These are phyloP conservation scores for Cymbopogon flexuosus DNA, from an alignment of 202 grass and related monocot genomes.

Conservation along the genomic window DNA sequence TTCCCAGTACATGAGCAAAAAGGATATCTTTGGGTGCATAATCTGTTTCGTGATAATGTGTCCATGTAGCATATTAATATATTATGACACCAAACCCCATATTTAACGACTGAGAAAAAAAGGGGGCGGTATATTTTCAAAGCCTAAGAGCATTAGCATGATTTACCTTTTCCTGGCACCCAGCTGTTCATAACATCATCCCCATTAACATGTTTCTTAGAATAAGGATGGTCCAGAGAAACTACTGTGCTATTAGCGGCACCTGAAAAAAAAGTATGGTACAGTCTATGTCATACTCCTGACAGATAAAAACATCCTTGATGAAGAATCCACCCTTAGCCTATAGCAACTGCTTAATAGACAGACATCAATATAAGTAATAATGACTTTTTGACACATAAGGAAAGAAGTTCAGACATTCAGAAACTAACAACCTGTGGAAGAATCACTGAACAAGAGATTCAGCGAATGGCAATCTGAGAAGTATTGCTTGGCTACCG, in stretches of 20 bases:
- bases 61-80: conserved; percentile 12
- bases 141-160: neutral
- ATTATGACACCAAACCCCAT: neutral
- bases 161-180: conserved; percentile 39
- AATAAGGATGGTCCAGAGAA: conserved; percentile 35
- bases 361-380: conserved; percentile 9
- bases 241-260: conserved; percentile 21
- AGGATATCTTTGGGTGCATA: neutral
- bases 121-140: neutral
- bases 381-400: neutral
- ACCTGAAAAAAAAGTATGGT: conserved; percentile 34
- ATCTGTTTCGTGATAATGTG: neutral
- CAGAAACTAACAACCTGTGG: conserved; percentile 38
- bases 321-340: conserved; percentile 16
- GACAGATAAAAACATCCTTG: conserved; percentile 17
- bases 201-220: conserved; percentile 38
- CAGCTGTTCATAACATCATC: conserved; percentile 29
- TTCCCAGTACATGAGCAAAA: neutral
- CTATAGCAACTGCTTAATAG: conserved; percentile 23
- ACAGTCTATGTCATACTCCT: neutral
- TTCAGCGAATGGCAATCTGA: conserved; percentile 82
- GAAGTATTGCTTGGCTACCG: conserved; percentile 84
- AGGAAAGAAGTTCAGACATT: conserved; percentile 5
- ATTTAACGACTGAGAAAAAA: conserved; percentile 1
- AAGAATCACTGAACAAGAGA: conserved; percentile 78